phyloP scores from a whole-genome alignment of 371 early-diverging fungal species.

The Syncephalis plumigaleata region DNA sequence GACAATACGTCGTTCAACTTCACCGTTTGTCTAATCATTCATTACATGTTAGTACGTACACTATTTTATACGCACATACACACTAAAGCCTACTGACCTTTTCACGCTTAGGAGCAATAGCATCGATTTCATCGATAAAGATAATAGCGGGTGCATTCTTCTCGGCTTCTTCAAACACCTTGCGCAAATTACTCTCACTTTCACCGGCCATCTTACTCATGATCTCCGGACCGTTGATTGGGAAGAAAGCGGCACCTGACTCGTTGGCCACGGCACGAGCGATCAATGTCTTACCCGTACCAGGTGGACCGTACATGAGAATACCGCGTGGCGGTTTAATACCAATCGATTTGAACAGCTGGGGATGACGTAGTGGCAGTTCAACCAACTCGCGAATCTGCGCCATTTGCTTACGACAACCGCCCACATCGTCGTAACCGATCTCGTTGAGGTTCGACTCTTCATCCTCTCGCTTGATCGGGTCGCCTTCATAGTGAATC shows the following conservation, averaged over 20 bases:
- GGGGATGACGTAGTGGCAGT: constrained; percentile 96
- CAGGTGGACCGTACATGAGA: constrained; percentile 98
- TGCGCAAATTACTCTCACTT: constrained; percentile 94
- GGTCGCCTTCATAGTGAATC: constrained; percentile 96
- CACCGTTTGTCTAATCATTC: constrained; percentile 77
- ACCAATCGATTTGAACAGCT: constrained; percentile 95
- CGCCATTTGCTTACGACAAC: constrained; percentile 97
- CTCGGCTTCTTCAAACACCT: constrained; percentile 98
- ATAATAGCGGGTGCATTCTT: constrained; percentile 97
- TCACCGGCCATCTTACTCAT: constrained; percentile 99
- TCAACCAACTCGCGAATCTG: constrained; percentile 99
- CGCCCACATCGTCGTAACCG: constrained; percentile 99
- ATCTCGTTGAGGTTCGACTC: constrained; percentile 86
- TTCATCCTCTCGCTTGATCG: constrained; percentile 97
- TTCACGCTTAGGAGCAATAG: constrained; percentile 99
- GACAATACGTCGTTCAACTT: constrained; percentile 98
- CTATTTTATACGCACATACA: not conserved
- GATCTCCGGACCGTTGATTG: constrained; percentile 98
- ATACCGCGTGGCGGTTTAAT: constrained; percentile 98
- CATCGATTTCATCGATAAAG: constrained; percentile 96
- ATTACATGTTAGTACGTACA: not conserved
- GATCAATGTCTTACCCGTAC: constrained; percentile 83
- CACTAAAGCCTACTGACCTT: constrained; percentile 37
- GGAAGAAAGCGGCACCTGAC: constrained; percentile 77
- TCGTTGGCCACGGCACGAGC: constrained; percentile 64